Conservation (phyloP, 371 early-diverging fungal species). For the Lichtheimia corymbifera region DNA sequence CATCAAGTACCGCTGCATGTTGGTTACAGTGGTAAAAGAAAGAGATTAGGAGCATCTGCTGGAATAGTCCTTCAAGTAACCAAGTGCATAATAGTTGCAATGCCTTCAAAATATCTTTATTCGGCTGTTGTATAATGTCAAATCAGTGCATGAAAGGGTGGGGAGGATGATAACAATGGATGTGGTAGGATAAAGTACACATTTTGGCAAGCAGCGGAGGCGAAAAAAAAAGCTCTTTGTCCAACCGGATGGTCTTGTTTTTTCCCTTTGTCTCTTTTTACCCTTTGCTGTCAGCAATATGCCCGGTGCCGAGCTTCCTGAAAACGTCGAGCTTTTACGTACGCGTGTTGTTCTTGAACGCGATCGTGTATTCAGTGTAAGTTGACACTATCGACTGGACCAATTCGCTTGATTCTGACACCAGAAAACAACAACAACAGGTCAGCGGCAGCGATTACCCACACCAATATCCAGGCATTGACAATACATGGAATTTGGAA, state of each 20-base stretch:
- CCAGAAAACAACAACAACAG: constrained; percentile 26
- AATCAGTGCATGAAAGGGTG: too few relatives aligned
- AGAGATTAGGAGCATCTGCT: too few relatives aligned
- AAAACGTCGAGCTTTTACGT: constrained; percentile 48
- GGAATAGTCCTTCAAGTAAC: too few relatives aligned
- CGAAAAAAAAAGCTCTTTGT: background rate
- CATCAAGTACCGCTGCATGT: too few relatives aligned
- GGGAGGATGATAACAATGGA: too few relatives aligned
- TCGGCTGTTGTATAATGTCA: too few relatives aligned
- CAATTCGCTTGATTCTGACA: background rate
- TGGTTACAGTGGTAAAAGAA: too few relatives aligned
- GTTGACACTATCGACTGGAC: constrained; percentile 5
- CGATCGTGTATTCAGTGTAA: constrained; percentile 62
- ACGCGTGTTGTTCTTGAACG: constrained; percentile 59
- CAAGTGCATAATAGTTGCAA: too few relatives aligned
- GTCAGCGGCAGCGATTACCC: constrained; percentile 69
- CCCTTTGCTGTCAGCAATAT: constrained; percentile 14
- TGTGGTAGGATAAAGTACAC: too few relatives aligned
- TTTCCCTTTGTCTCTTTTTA: constrained; percentile 7
- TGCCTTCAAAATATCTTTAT: too few relatives aligned
- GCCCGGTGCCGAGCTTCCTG: constrained; percentile 25
- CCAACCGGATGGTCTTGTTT: too few relatives aligned
- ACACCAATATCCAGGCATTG: constrained; percentile 61
- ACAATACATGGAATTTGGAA: constrained; percentile 58
- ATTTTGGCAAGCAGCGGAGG: too few relatives aligned